phyloP scores from a whole-genome alignment of 768 basidiomycete species.

The Russula lepida region DNA sequence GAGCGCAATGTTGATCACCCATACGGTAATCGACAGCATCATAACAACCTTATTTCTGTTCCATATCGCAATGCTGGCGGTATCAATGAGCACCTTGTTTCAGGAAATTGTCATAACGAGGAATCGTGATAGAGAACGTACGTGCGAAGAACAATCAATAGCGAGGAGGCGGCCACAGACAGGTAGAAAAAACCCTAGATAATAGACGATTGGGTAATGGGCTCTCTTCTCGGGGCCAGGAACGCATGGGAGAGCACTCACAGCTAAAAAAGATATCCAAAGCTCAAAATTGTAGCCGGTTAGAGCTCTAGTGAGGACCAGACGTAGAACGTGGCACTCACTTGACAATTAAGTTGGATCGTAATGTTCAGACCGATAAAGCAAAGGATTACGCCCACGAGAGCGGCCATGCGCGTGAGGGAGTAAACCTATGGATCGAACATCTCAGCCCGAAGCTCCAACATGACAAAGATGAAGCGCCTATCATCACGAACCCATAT shows the following conservation, averaged over 20 bases:
- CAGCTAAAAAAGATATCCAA: neutral
- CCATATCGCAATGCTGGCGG: neutral
- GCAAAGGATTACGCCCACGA: neutral
- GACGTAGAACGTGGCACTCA: neutral
- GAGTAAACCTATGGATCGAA: neutral
- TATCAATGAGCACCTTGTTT: neutral
- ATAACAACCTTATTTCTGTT: neutral
- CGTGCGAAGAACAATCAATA: conserved; percentile 1
- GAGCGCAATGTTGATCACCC: neutral
- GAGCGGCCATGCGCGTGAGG: neutral
- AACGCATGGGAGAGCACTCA: neutral
- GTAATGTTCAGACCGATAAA: neutral
- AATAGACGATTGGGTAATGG: too few relatives aligned
- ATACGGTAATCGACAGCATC: neutral
- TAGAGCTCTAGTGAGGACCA: neutral
- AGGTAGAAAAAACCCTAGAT: neutral
- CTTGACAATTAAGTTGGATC: neutral
- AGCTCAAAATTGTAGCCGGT: neutral
- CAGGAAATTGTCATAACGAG: neutral
- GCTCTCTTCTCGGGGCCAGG: neutral
- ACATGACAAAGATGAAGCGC: neutral
- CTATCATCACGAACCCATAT: neutral
- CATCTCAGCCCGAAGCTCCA: neutral
- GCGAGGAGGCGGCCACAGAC: neutral
- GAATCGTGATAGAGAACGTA: neutral